Evolutionary conservation across 768 basidiomycete species (phyloP).

Genomic region (Trametes coccinea): DNA sequence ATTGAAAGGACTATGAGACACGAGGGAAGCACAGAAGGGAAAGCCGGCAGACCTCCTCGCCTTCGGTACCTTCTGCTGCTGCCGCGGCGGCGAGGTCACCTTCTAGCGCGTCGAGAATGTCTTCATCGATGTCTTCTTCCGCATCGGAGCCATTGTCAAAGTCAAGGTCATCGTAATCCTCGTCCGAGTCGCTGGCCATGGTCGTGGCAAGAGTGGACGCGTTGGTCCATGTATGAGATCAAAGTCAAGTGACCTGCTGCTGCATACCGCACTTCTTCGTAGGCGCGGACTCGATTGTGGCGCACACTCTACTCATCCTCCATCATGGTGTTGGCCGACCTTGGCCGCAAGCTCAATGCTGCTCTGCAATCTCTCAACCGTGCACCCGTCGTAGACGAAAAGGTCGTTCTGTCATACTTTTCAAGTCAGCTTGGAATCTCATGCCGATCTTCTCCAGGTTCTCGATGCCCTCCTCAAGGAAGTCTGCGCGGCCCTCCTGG

Average conservation of each 20-base stretch:
- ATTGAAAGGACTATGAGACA: slow-evolving; percentile 1
- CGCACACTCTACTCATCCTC: slow-evolving; percentile 7
- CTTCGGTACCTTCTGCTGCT: slow-evolving; percentile 62
- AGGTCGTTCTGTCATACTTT: slow-evolving; percentile 47
- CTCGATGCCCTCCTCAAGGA: slow-evolving; percentile 94
- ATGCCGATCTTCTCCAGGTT: slow-evolving; percentile 50
- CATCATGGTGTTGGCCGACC: slow-evolving; percentile 92
- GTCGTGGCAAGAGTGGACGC: slow-evolving; percentile 10
- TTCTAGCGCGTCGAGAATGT: slow-evolving; percentile 60
- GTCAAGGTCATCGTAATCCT: slow-evolving; percentile 62
- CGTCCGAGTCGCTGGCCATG: slow-evolving; percentile 67
- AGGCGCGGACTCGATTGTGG: slow-evolving; percentile 2
- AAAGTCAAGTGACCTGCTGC: slow-evolving; percentile 19
- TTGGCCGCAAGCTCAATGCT: slow-evolving; percentile 91
- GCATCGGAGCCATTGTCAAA: slow-evolving; percentile 55
- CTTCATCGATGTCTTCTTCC: slow-evolving; percentile 58
- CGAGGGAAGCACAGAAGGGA: background rate
- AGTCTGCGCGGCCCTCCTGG: slow-evolving; percentile 89
- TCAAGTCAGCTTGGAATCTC: background rate
- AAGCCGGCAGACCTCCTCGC: slow-evolving; percentile 58
- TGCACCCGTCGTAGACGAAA: slow-evolving; percentile 87
- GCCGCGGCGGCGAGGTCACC: slow-evolving; percentile 37
- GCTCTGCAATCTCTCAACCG: slow-evolving; percentile 89
- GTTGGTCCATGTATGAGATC: slow-evolving; percentile 15
- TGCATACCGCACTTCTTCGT: background rate